Percentiles rank a stretch among this genome's conserved stretches.
Conservation (phyloP, 495 filamentous ascomycete species). For the Hypoxylon rickii region DNA sequence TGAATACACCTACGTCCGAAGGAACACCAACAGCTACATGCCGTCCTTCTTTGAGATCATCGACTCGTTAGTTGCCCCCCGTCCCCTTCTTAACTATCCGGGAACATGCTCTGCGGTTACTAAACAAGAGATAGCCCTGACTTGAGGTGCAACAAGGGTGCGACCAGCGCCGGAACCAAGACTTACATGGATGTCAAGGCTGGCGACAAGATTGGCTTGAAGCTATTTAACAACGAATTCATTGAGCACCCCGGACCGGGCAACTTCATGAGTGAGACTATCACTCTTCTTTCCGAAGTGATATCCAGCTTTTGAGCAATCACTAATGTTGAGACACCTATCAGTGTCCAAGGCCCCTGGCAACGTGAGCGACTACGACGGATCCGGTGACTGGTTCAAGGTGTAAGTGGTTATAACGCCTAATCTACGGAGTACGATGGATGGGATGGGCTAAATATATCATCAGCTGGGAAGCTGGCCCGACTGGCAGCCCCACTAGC, state of each 20-base stretch:
- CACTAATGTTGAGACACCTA: too few species aligned
- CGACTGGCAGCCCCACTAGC: slow-evolving; percentile 32
- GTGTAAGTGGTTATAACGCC: slow-evolving; percentile 42
- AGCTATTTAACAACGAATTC: slow-evolving; percentile 49
- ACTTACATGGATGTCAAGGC: slow-evolving; percentile 46
- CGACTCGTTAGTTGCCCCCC: slow-evolving; percentile 24
- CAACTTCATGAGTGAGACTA: too few species aligned
- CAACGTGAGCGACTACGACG: slow-evolving; percentile 51
- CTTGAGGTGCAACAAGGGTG: slow-evolving; percentile 56
- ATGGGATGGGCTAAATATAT: slow-evolving; percentile 4
- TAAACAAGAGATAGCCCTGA: slow-evolving; percentile 36
- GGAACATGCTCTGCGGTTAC: not conserved
- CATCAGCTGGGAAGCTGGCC: slow-evolving; percentile 38
- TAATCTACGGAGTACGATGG: not conserved
- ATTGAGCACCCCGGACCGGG: slow-evolving; percentile 55
- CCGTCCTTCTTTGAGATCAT: slow-evolving; percentile 48
- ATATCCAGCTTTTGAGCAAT: too few species aligned
- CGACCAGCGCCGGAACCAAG: slow-evolving; percentile 34
- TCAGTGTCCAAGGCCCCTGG: slow-evolving; percentile 55
- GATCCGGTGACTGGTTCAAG: slow-evolving; percentile 58
- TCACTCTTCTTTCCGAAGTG: too few species aligned
- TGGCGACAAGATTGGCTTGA: slow-evolving; percentile 54
- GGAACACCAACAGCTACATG: slow-evolving; percentile 47
- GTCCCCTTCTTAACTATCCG: not conserved
- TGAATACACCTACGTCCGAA: slow-evolving; percentile 48